Evolutionary conservation across 345 rosid species (phyloP), one percentile per base, ranked within the genome.

Genomic region (Euclidium syriacum): DNA sequence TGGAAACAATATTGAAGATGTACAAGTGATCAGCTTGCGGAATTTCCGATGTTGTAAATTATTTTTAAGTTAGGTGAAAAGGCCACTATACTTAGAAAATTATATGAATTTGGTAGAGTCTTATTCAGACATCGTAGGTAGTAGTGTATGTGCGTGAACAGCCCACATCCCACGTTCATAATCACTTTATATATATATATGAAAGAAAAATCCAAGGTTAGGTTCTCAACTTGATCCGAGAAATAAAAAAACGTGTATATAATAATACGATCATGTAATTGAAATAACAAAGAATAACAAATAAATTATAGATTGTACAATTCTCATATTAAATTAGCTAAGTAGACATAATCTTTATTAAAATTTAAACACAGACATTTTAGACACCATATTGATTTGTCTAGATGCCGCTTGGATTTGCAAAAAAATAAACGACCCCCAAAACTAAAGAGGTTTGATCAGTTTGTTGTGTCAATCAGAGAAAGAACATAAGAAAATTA

Each of bases 131-230:
- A 29, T 27, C 47, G 44, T 54, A 9, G 44, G 22, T 38, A 66
- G 50, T 47, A n/a, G 49, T 6, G n/a, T 7, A 9, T 32, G 11
- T 40, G 34, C 27, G 36, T 38, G 57, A 67, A 36, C 50, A 35
- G 25, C 57, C 41, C 36, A 58, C 43, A 50, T 41, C 23, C 47
- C 66, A 68, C 60, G 66, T 58, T 59, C 60, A 14, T 64, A 41
- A 11, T 39, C 36, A 50, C 53, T 35, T 30, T 58, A 4, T 7
- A 18, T 25, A 0, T 23, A 2, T 41, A 11, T 22, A 14, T 40
- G 20, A 40, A 56, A 36, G 10, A n/a, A 50, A n/a, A 58, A 32
- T 50, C 8, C 53, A 32, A 68, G 24, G 29, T 68, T 51, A 58
- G 73, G 66, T 68, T 50, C 10, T 41, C 27, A 59, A n/a, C 46